A percentile compares a stretch with the other conserved stretches of the same genome.
phyloP scores from a whole-genome alignment of 2,329 filamentous ascomycete species.

The Akanthomyces muscarius region DNA sequence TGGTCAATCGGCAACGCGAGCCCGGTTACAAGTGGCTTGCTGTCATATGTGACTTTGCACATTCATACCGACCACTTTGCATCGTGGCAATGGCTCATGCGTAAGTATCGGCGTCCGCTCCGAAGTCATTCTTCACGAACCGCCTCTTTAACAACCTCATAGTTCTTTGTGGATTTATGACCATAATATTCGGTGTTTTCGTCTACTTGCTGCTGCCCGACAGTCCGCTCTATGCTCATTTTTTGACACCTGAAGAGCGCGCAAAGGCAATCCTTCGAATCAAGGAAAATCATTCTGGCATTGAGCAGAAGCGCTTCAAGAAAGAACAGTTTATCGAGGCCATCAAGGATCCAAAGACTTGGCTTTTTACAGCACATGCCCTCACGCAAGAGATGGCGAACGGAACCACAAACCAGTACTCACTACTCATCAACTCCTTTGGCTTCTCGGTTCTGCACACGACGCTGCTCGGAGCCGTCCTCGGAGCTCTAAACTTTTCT shows the following conservation, averaged over 20 bases:
- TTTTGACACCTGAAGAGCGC: slow-evolving; percentile 25
- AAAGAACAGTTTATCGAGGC: slow-evolving; percentile 30
- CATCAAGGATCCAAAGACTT: slow-evolving; percentile 28
- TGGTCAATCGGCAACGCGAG: slow-evolving; percentile 36
- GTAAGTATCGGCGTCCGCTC: slow-evolving; percentile 18
- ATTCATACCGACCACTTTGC: slow-evolving; percentile 33
- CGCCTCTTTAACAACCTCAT: not conserved
- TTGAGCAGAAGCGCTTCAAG: slow-evolving; percentile 34
- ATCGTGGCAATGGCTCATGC: slow-evolving; percentile 38
- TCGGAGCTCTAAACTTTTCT: slow-evolving; percentile 16
- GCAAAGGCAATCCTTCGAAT: slow-evolving; percentile 30
- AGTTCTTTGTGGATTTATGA: slow-evolving; percentile 22
- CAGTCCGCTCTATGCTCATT: slow-evolving; percentile 19
- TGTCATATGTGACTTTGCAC: slow-evolving; percentile 30
- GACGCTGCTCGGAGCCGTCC: slow-evolving; percentile 24
- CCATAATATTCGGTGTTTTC: slow-evolving; percentile 20
- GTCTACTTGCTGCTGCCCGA: slow-evolving; percentile 19
- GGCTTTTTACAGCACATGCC: slow-evolving; percentile 28
- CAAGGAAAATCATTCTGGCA: slow-evolving; percentile 29
- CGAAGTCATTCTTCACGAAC: not conserved
- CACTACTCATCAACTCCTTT: slow-evolving; percentile 42
- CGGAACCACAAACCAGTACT: slow-evolving; percentile 37
- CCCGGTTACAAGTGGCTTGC: slow-evolving; percentile 29
- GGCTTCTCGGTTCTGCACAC: slow-evolving; percentile 37
- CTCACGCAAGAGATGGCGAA: slow-evolving; percentile 37